phyloP scores from a whole-genome alignment of 176 grass and related monocot species.

The Coix lacrymajobi region DNA sequence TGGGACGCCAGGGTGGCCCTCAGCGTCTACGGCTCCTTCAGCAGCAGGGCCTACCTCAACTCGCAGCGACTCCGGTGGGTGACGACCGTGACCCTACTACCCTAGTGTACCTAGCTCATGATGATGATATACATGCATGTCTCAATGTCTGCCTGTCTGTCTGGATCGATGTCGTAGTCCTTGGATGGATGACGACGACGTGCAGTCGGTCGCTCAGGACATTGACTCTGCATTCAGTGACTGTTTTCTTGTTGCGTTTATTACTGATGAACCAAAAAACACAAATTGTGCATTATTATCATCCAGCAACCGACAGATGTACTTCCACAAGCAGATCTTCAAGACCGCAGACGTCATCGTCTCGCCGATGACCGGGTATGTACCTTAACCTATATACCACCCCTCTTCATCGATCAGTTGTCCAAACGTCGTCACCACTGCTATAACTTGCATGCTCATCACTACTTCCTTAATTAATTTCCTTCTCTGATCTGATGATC shows the following conservation, averaged over 20 bases:
- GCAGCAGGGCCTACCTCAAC: conserved; percentile 87
- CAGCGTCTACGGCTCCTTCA: conserved; percentile 74
- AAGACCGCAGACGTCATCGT: conserved; percentile 89
- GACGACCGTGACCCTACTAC: no score
- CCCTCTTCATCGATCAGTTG: neutral
- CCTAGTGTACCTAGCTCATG: neutral
- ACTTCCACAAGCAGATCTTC: conserved; percentile 93
- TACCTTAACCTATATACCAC: neutral
- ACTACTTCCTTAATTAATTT: neutral
- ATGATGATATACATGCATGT: no score
- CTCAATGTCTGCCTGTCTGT: no score
- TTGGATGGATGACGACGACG: no score
- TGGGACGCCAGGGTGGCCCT: conserved; percentile 86
- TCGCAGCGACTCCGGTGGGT: conserved; percentile 71
- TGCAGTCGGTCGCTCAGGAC: no score
- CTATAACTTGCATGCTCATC: neutral
- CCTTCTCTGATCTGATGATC: neutral
- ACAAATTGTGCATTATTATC: neutral
- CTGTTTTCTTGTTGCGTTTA: neutral
- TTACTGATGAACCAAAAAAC: neutral
- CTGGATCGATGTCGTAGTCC: no score
- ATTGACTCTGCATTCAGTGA: neutral
- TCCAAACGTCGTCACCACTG: neutral
- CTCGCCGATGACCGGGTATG: conserved; percentile 87
- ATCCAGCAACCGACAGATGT: conserved; percentile 82